Conservation (phyloP, 129 eudicot species). For the Calendula officinalis region DNA sequence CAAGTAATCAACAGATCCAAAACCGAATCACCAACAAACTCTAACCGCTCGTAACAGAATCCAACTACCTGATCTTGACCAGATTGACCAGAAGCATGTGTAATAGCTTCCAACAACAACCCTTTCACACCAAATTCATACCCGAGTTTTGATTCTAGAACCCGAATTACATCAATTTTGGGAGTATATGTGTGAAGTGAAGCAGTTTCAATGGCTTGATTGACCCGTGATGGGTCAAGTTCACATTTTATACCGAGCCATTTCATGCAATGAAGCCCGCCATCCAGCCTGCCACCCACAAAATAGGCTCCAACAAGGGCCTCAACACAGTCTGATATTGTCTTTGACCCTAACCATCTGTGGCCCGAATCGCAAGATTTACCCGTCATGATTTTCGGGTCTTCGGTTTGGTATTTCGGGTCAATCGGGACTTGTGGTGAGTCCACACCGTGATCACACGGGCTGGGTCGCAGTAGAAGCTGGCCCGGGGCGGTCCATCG, state of each 20-base stretch:
- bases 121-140: constrained; percentile 64
- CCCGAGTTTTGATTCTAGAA: constrained; percentile 56
- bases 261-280: constrained; percentile 71
- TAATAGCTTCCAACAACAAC: constrained; percentile 72
- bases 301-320: constrained; percentile 94
- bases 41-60: constrained; percentile 85
- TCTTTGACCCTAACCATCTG: constrained; percentile 86
- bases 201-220: constrained; percentile 55
- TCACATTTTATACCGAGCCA: constrained; percentile 73
- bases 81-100: constrained; percentile 59
- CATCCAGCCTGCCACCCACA: constrained; percentile 72
- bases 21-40: constrained; percentile 93
- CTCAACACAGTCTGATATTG: constrained; percentile 89
- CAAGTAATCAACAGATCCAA: constrained; percentile 80
- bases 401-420: constrained; percentile 42
- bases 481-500: constrained; percentile 96
- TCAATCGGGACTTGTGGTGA: constrained; percentile 65
- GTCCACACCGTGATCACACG: constrained; percentile 73
- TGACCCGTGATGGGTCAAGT: constrained; percentile 49
- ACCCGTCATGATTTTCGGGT: constrained; percentile 46
- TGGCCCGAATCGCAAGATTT: constrained; percentile 86
- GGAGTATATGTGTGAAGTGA: constrained; percentile 54
- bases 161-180: constrained; percentile 41
- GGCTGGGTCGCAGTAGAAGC: constrained; percentile 49
- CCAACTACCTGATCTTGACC: constrained; percentile 45